A percentile compares a stretch with the other conserved stretches of the same genome.
These are phyloP conservation scores for Backusella australiensis DNA, from an alignment of 192 early-diverging fungal genomes.

Conservation along the genomic window DNA sequence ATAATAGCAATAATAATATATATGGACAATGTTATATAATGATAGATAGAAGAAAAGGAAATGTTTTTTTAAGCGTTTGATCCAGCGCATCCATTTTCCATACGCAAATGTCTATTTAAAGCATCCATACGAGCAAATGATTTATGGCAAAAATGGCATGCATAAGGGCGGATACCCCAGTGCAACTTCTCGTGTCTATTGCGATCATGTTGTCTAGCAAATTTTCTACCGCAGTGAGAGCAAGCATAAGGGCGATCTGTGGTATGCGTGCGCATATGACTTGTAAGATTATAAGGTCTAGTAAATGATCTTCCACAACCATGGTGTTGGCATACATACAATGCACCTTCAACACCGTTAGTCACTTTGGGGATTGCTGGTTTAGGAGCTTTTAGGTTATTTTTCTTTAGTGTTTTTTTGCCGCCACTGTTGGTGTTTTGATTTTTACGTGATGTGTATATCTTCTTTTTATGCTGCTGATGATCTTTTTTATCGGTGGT, in stretches of 20 bases:
- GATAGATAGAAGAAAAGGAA: neutral
- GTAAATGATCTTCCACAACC: slow-evolving; percentile 69
- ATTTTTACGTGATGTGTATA: neutral
- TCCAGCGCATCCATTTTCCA: slow-evolving; percentile 32
- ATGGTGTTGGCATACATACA: slow-evolving; percentile 22
- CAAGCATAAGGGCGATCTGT: slow-evolving; percentile 73
- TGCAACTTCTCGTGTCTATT: slow-evolving; percentile 81
- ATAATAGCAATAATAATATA: neutral
- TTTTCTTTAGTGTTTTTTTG: neutral
- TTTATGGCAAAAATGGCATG: slow-evolving; percentile 66
- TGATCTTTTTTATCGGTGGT: neutral
- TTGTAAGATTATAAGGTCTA: slow-evolving; percentile 73
- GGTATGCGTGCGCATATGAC: slow-evolving; percentile 73
- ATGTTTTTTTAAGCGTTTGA: neutral
- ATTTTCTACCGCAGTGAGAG: slow-evolving; percentile 66
- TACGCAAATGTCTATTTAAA: slow-evolving; percentile 57
- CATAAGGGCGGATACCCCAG: slow-evolving; percentile 69
- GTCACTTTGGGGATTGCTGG: neutral
- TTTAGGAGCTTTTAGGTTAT: neutral
- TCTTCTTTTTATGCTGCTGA: neutral
- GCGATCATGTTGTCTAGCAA: slow-evolving; percentile 88
- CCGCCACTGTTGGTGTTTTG: neutral
- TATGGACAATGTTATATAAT: neutral
- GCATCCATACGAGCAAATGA: slow-evolving; percentile 77
- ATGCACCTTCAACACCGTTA: neutral